Conservation (phyloP, 257 asterid genomes). For the Penstemon barbatus region DNA sequence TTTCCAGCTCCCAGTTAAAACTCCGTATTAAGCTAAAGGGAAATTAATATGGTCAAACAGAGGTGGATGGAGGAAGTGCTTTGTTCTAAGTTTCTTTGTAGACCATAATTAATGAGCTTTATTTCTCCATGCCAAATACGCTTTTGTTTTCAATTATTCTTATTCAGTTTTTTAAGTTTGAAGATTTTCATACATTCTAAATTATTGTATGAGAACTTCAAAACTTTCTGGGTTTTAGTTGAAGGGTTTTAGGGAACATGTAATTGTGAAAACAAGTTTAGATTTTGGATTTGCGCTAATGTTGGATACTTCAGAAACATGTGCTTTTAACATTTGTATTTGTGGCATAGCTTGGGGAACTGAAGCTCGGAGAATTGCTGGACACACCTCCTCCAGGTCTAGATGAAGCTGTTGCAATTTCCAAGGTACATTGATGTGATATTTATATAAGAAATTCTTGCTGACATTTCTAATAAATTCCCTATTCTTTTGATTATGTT, state of each 20-base stretch:
- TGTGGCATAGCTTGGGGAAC: slow-evolving; percentile 76
- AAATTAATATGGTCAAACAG: too few species aligned
- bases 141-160: too few species aligned
- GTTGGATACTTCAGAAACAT: not conserved
- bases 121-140: not conserved
- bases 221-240: too few species aligned
- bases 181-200: too few species aligned
- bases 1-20: too few species aligned
- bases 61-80: not conserved
- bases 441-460: slow-evolving; percentile 13
- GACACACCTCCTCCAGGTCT: slow-evolving; percentile 99
- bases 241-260: too few species aligned
- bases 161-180: too few species aligned
- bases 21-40: too few species aligned
- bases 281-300: not conserved
- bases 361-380: slow-evolving; percentile 96
- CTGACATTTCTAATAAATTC: slow-evolving; percentile 22
- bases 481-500: slow-evolving; percentile 18
- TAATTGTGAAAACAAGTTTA: not conserved
- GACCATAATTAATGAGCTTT: not conserved
- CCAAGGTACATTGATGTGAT: slow-evolving; percentile 71
- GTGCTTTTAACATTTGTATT: slow-evolving; percentile 18
- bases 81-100: not conserved
- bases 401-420: slow-evolving; percentile 97
- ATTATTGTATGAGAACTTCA: too few species aligned